Evolutionary conservation across 164 flowering plant species (phyloP).

Genomic region (Aristolochia contorta): DNA sequence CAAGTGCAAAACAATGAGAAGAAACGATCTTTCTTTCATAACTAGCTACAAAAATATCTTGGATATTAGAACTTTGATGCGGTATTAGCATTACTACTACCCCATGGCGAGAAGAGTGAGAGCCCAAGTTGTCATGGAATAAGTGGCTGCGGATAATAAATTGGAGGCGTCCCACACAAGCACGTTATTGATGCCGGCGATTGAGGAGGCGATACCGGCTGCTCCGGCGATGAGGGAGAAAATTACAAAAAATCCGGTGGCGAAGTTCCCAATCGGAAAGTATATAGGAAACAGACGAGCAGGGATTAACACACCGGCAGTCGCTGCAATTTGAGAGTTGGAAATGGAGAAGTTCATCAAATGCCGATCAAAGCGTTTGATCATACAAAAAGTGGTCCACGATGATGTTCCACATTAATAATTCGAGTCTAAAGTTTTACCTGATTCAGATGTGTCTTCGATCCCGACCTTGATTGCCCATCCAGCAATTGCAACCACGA

Average conservation of each 20-base stretch:
- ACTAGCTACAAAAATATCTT: not conserved
- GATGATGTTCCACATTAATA: no score
- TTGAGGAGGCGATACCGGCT: constrained; percentile 64
- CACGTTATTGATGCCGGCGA: constrained; percentile 44
- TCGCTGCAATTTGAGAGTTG: constrained; percentile 24
- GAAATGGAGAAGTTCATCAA: not conserved
- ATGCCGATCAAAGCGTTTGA: not conserved
- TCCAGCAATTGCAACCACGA: constrained; percentile 42
- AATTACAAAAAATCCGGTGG: constrained; percentile 65
- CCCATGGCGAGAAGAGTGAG: constrained; percentile 92
- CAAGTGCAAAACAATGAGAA: not conserved
- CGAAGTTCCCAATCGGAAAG: constrained; percentile 79
- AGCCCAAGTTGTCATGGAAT: constrained; percentile 41
- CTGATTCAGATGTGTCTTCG: constrained; percentile 38
- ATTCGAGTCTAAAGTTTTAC: constrained; percentile 19
- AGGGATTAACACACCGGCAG: constrained; percentile 35
- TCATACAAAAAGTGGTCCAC: not conserved
- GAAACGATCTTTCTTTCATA: no score
- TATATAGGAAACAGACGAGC: constrained; percentile 63
- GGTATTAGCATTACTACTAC: constrained; percentile 18
- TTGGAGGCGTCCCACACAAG: constrained; percentile 28
- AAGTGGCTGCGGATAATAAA: constrained; percentile 52
- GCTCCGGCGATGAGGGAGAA: constrained; percentile 67
- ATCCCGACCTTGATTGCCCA: constrained; percentile 77
- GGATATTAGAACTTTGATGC: not conserved